Conservation (phyloP, 2,329 filamentous ascomycete genomes). For the Curvularia sp. region DNA sequence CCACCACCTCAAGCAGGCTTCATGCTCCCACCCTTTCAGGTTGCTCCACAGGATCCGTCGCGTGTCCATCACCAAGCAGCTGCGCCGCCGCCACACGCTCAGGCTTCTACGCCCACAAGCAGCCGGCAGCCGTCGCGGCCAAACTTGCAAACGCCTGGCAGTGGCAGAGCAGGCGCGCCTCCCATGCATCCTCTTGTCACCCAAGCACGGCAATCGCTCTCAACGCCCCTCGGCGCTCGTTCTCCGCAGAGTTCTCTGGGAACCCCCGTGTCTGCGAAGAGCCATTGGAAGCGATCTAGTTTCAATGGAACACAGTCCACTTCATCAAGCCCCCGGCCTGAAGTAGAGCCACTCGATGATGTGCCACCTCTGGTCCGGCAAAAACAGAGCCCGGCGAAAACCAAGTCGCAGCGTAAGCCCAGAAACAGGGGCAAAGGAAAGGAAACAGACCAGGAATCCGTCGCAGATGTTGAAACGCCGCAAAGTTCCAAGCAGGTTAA, state of each 20-base stretch:
- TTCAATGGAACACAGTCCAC: conserved; percentile 23
- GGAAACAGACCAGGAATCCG: conserved; percentile 27
- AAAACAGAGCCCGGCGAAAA: conserved; percentile 31
- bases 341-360: conserved; percentile 40
- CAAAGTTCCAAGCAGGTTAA: conserved; percentile 23
- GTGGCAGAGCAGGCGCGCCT: conserved; percentile 24
- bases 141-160: conserved; percentile 24
- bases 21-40: conserved; percentile 58
- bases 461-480: conserved; percentile 23
- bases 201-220: conserved; percentile 35
- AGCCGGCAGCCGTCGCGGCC: conserved; percentile 25
- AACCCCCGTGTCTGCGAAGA: conserved; percentile 42
- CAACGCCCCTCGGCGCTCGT: conserved; percentile 35
- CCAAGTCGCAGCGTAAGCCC: conserved; percentile 35
- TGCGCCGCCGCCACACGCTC: conserved; percentile 33
- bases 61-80: conserved; percentile 45
- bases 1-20: conserved; percentile 54
- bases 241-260: conserved; percentile 36
- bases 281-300: conserved; percentile 38
- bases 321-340: conserved; percentile 34
- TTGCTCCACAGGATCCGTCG: conserved; percentile 54
- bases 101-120: conserved; percentile 39
- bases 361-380: conserved; percentile 23
- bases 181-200: conserved; percentile 35
- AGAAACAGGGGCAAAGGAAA: conserved; percentile 38